A percentile compares a stretch with the other conserved stretches of the same genome.
phyloP scores from a whole-genome alignment of 2,329 filamentous ascomycete species.

The Cytospora paraplurivora region DNA sequence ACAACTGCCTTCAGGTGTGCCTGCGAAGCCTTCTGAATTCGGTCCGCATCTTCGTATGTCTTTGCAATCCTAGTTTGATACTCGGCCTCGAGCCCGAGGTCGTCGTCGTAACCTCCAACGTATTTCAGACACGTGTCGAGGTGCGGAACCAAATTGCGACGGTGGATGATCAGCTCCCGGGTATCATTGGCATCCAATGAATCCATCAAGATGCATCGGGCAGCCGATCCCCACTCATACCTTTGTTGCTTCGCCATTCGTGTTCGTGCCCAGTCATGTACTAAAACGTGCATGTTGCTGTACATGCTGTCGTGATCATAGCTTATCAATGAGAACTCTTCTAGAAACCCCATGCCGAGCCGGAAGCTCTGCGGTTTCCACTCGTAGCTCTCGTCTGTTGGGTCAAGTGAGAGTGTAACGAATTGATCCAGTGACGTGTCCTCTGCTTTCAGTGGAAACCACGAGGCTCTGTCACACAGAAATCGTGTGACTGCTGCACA shows the following conservation, averaged over 20 bases:
- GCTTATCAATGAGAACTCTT: no score
- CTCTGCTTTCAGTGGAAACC: no score
- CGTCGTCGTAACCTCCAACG: not conserved
- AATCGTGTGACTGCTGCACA: slow-evolving; percentile 19
- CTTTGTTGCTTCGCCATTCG: no score
- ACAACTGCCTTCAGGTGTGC: not conserved
- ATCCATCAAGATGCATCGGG: no score
- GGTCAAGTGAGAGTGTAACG: not conserved
- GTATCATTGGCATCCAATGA: not conserved
- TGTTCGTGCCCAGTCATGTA: no score
- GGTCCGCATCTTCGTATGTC: not conserved
- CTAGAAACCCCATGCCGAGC: no score
- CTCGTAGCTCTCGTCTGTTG: not conserved
- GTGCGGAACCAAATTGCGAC: slow-evolving; percentile 2
- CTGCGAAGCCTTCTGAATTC: not conserved
- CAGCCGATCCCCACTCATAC: no score
- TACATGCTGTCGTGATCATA: no score
- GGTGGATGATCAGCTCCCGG: not conserved
- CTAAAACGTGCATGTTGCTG: no score
- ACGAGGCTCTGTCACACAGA: not conserved
- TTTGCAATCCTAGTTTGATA: not conserved
- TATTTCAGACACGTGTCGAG: not conserved
- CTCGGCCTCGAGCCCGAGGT: not conserved
- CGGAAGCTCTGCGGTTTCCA: no score
- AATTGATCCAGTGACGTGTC: no score